A percentile compares a stretch with the other conserved stretches of the same genome.
Conservation (phyloP, 495 filamentous ascomycete genomes). For the Lasiosphaeria ovina region DNA sequence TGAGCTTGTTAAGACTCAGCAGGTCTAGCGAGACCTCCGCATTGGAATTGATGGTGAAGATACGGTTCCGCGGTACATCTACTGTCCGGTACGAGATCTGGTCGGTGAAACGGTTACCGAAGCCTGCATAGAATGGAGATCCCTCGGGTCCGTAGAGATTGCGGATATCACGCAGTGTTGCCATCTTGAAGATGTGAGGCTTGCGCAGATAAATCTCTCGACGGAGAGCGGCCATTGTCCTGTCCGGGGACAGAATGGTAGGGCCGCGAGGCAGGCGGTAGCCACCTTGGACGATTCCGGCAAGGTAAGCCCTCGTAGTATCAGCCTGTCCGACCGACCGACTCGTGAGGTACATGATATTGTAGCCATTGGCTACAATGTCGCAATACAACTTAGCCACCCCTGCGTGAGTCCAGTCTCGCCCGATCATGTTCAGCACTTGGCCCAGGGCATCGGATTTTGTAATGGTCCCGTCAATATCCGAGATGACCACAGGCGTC, state of each 20-base stretch:
- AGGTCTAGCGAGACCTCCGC: conserved; percentile 94
- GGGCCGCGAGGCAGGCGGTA: conserved; percentile 86
- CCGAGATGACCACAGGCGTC: conserved; percentile 91
- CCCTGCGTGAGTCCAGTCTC: conserved; percentile 96
- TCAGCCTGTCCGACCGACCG: conserved; percentile 92
- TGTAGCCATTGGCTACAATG: conserved; percentile 94
- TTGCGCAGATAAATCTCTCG: conserved; percentile 95
- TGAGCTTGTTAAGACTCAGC: conserved; percentile 88
- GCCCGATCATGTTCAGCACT: conserved; percentile 94
- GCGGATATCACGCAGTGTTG: conserved; percentile 89
- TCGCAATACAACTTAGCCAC: conserved; percentile 97
- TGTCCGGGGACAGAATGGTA: conserved; percentile 90
- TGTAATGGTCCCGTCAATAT: conserved; percentile 98
- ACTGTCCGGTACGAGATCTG: conserved; percentile 94
- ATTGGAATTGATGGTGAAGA: conserved; percentile 99
- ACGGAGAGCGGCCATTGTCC: conserved; percentile 91
- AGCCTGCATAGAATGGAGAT: conserved; percentile 92
- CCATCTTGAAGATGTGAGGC: conserved; percentile 99
- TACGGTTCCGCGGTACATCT: conserved; percentile 87
- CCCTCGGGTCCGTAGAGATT: conserved; percentile 77
- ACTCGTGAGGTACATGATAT: conserved; percentile 96
- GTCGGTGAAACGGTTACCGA: conserved; percentile 95
- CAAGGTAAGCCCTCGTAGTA: conserved; percentile 83
- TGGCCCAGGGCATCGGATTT: conserved; percentile 98
- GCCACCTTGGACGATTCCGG: conserved; percentile 84